Evolutionary conservation across 805 yeast species (phyloP), one percentile per base, ranked within the genome.

Genomic region (Groenewaldozyma salmanticensis): DNA sequence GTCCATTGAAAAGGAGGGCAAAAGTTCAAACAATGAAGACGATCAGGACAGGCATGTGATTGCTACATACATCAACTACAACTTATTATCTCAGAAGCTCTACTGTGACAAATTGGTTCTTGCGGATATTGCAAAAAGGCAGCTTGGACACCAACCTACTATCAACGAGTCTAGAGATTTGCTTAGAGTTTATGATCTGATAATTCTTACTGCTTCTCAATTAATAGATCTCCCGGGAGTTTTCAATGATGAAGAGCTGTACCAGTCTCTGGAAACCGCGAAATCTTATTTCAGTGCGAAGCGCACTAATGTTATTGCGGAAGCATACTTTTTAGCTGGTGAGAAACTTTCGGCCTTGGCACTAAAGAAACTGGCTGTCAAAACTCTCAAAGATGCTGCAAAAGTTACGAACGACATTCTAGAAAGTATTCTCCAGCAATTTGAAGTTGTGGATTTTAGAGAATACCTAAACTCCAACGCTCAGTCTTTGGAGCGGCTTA

Each of bases 221-320:
- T 61, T 86, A 35, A 67, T 72, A 53, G 95, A 86, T 45, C 69
- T 92, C 39, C 96, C 96, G 0, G 97, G 97, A 68, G 95, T 90
- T 16, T 77, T 81, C 54, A 83, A 84, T 40, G 95, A 86, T 56
- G 92, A 82, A 40, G 78, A 71, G 18, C 67, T 90, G 41, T 58
- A 65, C 46, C 61, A 63, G 4, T 73, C 80, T 5, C 65, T 92
- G 34, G 68, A 66, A 9, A 50, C 68, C 13, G 61, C 85, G 51
- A 62, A 65, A 22, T 53, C 56, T 5, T 75, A 66, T 46, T 82
- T 71, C 58, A 51, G 54, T n/a, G 61, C 71, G 31, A 51, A 60
- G 38, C 74, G 74, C 50, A 52, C 68, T 11, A 50, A 61, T 21
- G 57, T 65, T 16, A 53, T 81, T 16, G 74, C 79, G 21, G 34